These are phyloP conservation scores for Epichloe sp. DNA, from an alignment of 2,329 filamentous ascomycete genomes.

Conservation along the genomic window DNA sequence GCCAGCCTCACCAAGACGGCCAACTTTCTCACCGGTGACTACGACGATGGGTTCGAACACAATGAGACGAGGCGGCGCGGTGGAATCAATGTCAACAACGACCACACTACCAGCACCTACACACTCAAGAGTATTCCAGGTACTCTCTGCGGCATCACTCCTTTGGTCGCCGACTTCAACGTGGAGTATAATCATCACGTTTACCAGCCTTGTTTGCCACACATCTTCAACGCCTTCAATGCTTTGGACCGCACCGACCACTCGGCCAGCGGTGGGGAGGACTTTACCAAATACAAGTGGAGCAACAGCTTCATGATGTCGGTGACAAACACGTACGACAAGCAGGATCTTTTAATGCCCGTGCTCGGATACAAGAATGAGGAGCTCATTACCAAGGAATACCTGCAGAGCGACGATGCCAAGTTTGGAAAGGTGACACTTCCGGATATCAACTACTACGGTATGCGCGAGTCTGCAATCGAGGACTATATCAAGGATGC, in stretches of 20 bases:
- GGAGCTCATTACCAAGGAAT: constrained; percentile 16
- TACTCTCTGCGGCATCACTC: constrained; percentile 28
- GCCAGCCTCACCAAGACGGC: constrained; percentile 18
- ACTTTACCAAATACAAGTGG: constrained; percentile 18
- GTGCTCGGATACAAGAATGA: constrained; percentile 17
- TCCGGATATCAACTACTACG: constrained; percentile 23
- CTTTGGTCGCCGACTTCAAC: constrained; percentile 29
- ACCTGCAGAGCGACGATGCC: constrained; percentile 15
- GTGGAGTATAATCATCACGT: constrained; percentile 27
- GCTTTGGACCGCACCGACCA: constrained; percentile 8
- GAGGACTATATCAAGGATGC: constrained; percentile 21
- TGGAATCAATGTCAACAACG: constrained; percentile 26
- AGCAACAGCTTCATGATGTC: constrained; percentile 21
- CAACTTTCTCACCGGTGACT: constrained; percentile 21
- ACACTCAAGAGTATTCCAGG: constrained; percentile 30
- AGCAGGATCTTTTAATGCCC: constrained; percentile 18
- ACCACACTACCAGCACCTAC: constrained; percentile 27
- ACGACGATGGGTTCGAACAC: constrained; percentile 20
- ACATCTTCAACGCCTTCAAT: constrained; percentile 21
- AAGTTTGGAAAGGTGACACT: constrained; percentile 18
- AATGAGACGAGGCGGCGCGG: constrained; percentile 17
- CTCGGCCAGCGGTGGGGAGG: constrained; percentile 3
- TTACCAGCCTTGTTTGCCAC: constrained; percentile 32
- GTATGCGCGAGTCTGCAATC: constrained; percentile 18
- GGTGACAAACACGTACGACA: constrained; percentile 21